Evolutionary conservation across 23 red algal genomes (phyloP).

Genomic region (Gracilaria gracilis): DNA sequence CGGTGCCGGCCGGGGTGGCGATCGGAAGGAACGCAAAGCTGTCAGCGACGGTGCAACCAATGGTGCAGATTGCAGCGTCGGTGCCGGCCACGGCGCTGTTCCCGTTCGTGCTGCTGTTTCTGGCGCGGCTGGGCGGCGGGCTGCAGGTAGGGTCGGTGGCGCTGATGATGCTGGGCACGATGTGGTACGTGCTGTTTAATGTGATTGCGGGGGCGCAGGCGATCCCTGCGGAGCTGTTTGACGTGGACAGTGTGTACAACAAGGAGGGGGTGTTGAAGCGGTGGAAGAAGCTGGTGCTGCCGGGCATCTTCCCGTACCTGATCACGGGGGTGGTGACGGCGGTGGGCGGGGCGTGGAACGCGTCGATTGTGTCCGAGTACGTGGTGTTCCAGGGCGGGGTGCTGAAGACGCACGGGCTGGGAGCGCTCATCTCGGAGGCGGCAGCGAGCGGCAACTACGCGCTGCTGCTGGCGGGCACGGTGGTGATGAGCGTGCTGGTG

Average conservation of each 20-base stretch:
- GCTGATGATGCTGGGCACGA: conserved; percentile 98
- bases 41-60: conserved; percentile 83
- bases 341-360: conserved; percentile 99
- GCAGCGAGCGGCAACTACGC: conserved; percentile 88
- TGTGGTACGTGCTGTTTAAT: conserved; percentile 99
- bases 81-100: conserved; percentile 99
- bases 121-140: conserved; percentile 87
- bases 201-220: conserved; percentile 96
- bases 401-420: conserved; percentile 88
- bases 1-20: conserved; percentile 91
- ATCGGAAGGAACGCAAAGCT: conserved; percentile 88
- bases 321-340: conserved; percentile 96
- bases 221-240: conserved; percentile 95
- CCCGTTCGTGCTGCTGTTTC: conserved; percentile 90
- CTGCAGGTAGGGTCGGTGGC: conserved; percentile 89
- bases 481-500: conserved; percentile 94
- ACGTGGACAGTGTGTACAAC: conserved; percentile 90
- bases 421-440: conserved; percentile 92
- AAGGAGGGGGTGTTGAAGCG: conserved; percentile 51
- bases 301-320: conserved; percentile 99
- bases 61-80: conserved; percentile 98
- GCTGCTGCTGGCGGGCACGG: conserved; percentile 89
- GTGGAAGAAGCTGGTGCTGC: conserved; percentile 92
- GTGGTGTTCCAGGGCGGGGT: conserved; percentile 94
- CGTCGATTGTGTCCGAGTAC: conserved; percentile 97